phyloP scores from a whole-genome alignment of 192 early-diverging fungal genomes.

The Linnemannia elongata region DNA sequence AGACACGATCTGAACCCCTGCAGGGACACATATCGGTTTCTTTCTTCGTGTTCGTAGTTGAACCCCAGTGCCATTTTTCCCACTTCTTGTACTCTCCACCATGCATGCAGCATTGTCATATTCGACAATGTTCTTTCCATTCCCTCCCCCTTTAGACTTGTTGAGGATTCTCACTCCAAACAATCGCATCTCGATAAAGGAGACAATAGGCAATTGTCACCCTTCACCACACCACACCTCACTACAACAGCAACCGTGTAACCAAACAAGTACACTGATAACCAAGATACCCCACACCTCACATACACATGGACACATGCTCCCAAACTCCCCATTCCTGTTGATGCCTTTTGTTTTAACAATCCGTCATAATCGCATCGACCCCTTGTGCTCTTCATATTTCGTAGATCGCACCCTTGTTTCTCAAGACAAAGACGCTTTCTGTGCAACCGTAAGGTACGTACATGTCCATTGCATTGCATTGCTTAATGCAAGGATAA shows the following conservation, averaged over 20 bases:
- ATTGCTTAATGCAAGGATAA: neutral
- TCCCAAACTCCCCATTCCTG: too few relatives aligned
- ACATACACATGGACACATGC: neutral
- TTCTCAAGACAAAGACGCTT: neutral
- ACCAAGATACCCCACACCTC: neutral
- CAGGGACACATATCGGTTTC: too few relatives aligned
- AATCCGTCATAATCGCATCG: neutral
- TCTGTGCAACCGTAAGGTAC: neutral
- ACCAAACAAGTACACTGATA: too few relatives aligned
- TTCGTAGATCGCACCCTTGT: neutral
- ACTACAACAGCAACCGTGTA: too few relatives aligned
- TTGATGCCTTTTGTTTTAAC: neutral
- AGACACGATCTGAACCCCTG: too few relatives aligned
- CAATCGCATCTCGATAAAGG: neutral
- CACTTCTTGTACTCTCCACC: too few relatives aligned
- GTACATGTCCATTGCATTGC: neutral
- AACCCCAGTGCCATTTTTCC: too few relatives aligned
- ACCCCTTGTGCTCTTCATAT: neutral
- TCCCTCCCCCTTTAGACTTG: neutral
- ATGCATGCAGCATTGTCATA: conserved; percentile 13
- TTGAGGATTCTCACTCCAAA: neutral
- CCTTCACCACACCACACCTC: too few relatives aligned
- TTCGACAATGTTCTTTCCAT: neutral
- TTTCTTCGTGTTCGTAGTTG: too few relatives aligned
- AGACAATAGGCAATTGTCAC: neutral